phyloP scores from a whole-genome alignment of 164 flowering plant species.

The Magnolia changhungtana region DNA sequence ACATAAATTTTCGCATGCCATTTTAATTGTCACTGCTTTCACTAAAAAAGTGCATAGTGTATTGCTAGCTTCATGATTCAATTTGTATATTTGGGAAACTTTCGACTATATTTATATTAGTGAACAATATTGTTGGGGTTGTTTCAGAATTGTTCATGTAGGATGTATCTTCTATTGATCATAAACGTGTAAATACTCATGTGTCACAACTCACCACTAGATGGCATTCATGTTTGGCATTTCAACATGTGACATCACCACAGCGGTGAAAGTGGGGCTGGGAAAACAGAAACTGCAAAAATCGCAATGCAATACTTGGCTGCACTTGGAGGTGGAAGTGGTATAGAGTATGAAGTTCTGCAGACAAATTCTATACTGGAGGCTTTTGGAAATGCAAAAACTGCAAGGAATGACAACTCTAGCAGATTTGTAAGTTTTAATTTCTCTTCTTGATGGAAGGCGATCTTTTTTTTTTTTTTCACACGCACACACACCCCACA shows the following conservation, averaged over 20 bases:
- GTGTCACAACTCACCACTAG: neutral
- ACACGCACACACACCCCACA: too few species aligned
- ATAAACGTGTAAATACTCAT: neutral
- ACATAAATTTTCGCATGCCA: too few species aligned
- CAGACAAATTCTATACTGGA: slow-evolving; percentile 67
- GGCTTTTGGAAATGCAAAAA: slow-evolving; percentile 99
- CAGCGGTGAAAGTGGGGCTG: slow-evolving; percentile 97
- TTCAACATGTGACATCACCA: slow-evolving; percentile 8
- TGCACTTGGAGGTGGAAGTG: slow-evolving; percentile 61
- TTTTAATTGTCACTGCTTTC: too few species aligned
- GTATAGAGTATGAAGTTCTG: slow-evolving; percentile 52
- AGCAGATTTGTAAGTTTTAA: slow-evolving; percentile 59
- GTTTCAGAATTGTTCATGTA: too few species aligned
- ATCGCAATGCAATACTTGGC: slow-evolving; percentile 74
- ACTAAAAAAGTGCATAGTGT: too few species aligned
- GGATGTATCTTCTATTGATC: neutral
- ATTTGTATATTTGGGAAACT: too few species aligned
- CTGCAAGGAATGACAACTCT: slow-evolving; percentile 79
- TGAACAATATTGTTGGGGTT: neutral
- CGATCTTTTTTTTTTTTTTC: neutral
- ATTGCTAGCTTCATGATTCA: too few species aligned
- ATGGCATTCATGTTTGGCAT: neutral
- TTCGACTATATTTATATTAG: neutral
- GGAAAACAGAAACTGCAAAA: slow-evolving; percentile 89
- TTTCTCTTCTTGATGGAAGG: neutral